Conservation (phyloP, 129 eudicot genomes). For the Tagetes erecta region DNA sequence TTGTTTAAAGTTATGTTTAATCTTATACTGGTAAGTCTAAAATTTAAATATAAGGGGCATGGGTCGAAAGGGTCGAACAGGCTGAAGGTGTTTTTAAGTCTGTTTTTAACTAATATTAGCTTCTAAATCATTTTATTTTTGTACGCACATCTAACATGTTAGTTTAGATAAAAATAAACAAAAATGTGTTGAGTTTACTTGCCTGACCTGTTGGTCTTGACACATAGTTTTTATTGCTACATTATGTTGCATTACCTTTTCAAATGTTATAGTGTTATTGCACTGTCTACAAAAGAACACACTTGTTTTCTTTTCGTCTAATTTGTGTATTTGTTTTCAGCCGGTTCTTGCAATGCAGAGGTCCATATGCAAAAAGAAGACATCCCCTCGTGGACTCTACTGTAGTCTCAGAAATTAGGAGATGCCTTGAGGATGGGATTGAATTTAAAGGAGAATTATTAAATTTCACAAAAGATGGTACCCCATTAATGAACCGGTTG, state of each 20-base stretch:
- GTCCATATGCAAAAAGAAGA: constrained; percentile 94
- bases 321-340: constrained; percentile 47
- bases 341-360: constrained; percentile 98
- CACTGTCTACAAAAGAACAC: not conserved
- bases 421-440: constrained; percentile 73
- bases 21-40: not conserved
- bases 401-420: constrained; percentile 84
- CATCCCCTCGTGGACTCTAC: constrained; percentile 86
- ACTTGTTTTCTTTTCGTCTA: not conserved
- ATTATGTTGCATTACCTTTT: not conserved
- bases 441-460: constrained; percentile 91
- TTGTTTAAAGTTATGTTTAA: not conserved
- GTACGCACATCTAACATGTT: not conserved
- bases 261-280: not conserved
- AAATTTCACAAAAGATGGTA: constrained; percentile 87
- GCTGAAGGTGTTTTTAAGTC: not conserved
- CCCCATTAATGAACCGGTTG: constrained; percentile 79
- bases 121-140: not conserved
- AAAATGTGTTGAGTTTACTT: not conserved
- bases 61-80: not conserved
- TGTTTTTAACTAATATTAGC: not conserved
- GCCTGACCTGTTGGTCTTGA: not conserved
- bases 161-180: not conserved
- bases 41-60: not conserved
- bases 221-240: not conserved